These are phyloP conservation scores for Amphichorda felina DNA, from an alignment of 2,329 filamentous ascomycete genomes.

Conservation along the genomic window DNA sequence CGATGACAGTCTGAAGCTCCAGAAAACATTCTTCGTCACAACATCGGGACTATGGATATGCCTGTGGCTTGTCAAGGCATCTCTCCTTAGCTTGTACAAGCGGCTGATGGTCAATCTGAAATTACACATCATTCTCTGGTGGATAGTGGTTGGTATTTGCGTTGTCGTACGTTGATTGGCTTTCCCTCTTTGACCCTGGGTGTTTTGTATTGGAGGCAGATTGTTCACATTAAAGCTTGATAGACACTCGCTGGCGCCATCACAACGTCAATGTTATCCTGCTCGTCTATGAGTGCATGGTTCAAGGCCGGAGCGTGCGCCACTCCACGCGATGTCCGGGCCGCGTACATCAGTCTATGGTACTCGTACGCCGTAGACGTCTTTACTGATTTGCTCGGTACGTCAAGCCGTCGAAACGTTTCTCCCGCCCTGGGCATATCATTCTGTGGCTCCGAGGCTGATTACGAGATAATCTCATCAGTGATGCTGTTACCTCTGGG, in stretches of 20 bases:
- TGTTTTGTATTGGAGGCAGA: too few species aligned
- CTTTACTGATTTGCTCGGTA: slow-evolving; percentile 7
- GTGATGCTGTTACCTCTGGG: slow-evolving; percentile 6
- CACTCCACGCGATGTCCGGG: slow-evolving; percentile 6
- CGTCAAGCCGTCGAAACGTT: background rate
- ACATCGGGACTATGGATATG: slow-evolving; percentile 7
- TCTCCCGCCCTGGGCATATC: too few species aligned
- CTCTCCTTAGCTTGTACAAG: slow-evolving; percentile 6
- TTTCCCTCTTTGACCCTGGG: too few species aligned
- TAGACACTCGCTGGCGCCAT: slow-evolving; percentile 6
- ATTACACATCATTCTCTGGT: slow-evolving; percentile 6
- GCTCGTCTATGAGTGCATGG: slow-evolving; percentile 7
- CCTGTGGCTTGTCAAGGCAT: slow-evolving; percentile 7
- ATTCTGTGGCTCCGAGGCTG: too few species aligned
- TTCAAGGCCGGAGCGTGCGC: slow-evolving; percentile 6
- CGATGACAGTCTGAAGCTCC: slow-evolving; percentile 4
- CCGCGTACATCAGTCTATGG: slow-evolving; percentile 7
- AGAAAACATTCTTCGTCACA: slow-evolving; percentile 6
- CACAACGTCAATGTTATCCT: slow-evolving; percentile 7
- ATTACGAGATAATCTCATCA: background rate
- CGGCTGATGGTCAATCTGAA: slow-evolving; percentile 4
- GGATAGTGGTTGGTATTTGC: slow-evolving; percentile 6
- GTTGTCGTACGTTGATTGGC: slow-evolving; percentile 5
- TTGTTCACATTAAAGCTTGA: background rate
- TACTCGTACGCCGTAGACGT: slow-evolving; percentile 6